Conservation (phyloP, 2,329 filamentous ascomycete genomes). For the Madurella mycetomatis region DNA sequence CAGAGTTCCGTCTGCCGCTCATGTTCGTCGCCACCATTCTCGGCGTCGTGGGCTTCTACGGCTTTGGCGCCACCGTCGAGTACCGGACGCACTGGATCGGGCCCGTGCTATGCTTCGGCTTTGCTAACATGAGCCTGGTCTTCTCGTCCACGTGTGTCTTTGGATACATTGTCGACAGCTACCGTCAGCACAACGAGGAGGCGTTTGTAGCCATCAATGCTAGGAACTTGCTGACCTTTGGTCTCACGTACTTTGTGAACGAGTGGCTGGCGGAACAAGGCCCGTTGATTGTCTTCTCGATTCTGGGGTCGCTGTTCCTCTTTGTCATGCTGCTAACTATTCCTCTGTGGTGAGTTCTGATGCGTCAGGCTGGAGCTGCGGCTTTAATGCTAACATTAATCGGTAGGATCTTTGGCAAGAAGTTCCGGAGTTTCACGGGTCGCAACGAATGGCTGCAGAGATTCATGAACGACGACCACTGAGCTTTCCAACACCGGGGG, state of each 20-base stretch:
- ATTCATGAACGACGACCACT: slow-evolving; percentile 29
- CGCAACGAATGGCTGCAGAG: slow-evolving; percentile 34
- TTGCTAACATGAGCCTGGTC: slow-evolving; percentile 45
- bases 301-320: slow-evolving; percentile 40
- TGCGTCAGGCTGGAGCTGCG: neutral
- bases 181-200: slow-evolving; percentile 43
- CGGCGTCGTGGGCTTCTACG: slow-evolving; percentile 43
- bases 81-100: slow-evolving; percentile 45
- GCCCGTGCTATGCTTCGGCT: slow-evolving; percentile 44
- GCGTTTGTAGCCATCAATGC: slow-evolving; percentile 50
- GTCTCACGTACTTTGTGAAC: slow-evolving; percentile 41
- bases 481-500: neutral
- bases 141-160: slow-evolving; percentile 46
- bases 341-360: slow-evolving; percentile 37
- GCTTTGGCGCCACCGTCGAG: slow-evolving; percentile 43
- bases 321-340: slow-evolving; percentile 43
- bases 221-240: slow-evolving; percentile 44
- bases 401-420: slow-evolving; percentile 44
- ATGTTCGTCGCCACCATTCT: slow-evolving; percentile 38
- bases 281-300: slow-evolving; percentile 34
- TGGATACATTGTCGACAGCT: slow-evolving; percentile 47
- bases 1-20: slow-evolving; percentile 46
- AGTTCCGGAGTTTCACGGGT: slow-evolving; percentile 39
- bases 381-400: neutral
- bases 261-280: slow-evolving; percentile 36